A percentile compares a stretch with the other conserved stretches of the same genome.
Evolutionary conservation across 495 filamentous ascomycete genomes (phyloP).

Genomic region (Cairneyella variabilis): DNA sequence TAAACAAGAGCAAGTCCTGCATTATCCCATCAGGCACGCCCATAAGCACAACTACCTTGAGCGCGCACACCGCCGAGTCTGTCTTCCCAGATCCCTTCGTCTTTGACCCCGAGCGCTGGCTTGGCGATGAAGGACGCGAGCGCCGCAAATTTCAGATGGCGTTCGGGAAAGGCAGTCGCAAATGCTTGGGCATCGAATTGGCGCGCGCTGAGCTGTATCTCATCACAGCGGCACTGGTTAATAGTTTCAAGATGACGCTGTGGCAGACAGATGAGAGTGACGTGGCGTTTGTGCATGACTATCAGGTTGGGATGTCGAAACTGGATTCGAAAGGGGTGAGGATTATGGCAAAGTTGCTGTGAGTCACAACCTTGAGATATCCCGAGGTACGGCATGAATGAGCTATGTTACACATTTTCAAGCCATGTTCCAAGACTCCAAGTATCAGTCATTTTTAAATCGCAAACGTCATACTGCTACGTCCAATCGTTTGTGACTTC

Average conservation of each 20-base stretch:
- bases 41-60: conserved; percentile 36
- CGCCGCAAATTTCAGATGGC: conserved; percentile 37
- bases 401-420: too few species aligned
- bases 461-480: too few species aligned
- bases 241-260: conserved; percentile 25
- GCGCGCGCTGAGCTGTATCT: conserved; percentile 44
- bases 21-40: conserved; percentile 34
- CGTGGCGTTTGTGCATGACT: conserved; percentile 27
- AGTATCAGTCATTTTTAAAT: too few species aligned
- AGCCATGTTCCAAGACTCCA: too few species aligned
- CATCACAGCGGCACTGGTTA: conserved; percentile 23
- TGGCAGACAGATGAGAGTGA: conserved; percentile 26
- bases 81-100: conserved; percentile 33
- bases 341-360: too few species aligned
- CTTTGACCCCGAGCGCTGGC: conserved; percentile 44
- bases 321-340: conserved; percentile 22
- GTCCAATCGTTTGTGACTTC: too few species aligned
- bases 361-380: too few species aligned
- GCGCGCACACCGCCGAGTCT: conserved; percentile 34
- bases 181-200: conserved; percentile 46
- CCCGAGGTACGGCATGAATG: too few species aligned
- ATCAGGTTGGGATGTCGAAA: conserved; percentile 26
- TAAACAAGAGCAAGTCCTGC: conserved; percentile 27
- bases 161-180: conserved; percentile 39
- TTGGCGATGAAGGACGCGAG: conserved; percentile 33